These are phyloP conservation scores for Saccharomyces hybrid DNA, from an alignment of 1,139 yeast species.

Conservation along the genomic window DNA sequence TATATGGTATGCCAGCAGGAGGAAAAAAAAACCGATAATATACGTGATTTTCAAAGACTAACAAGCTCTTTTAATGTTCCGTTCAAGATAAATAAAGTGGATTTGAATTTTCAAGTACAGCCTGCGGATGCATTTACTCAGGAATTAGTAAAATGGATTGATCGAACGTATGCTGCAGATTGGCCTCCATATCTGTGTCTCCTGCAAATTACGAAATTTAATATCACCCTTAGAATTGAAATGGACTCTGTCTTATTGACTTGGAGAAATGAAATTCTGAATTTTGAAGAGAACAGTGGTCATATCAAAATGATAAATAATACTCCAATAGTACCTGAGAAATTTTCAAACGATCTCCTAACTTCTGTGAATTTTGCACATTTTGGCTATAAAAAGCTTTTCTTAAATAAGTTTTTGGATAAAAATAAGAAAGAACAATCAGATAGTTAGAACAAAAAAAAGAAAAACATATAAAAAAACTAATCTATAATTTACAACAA, in stretches of 20 bases:
- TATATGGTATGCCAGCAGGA: conserved; percentile 15
- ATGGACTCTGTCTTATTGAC: not conserved
- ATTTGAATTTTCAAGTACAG: not conserved
- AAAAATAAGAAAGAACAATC: not conserved
- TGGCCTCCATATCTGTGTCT: conserved; percentile 26
- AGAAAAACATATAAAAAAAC: not conserved
- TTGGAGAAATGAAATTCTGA: conserved; percentile 15
- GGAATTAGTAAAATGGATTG: conserved; percentile 13
- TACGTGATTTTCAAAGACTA: conserved; percentile 1
- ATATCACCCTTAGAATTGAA: not conserved
- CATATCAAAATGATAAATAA: conserved; percentile 8
- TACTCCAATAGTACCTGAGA: conserved; percentile 12
- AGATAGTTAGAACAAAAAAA: not conserved
- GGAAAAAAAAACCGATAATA: not conserved
- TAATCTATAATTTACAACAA: not conserved
- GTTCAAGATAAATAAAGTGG: not conserved
- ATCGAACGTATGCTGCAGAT: conserved; percentile 12
- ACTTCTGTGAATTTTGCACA: conserved; percentile 8
- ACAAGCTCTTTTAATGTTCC: not conserved
- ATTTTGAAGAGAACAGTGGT: conserved; percentile 12
- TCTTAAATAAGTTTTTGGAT: conserved; percentile 3
- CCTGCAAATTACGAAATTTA: conserved; percentile 4
- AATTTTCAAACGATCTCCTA: conserved; percentile 6
- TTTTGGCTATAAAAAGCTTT: conserved; percentile 14
- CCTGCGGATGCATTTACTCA: conserved; percentile 3